Evolutionary conservation across 139 green algal genomes (phyloP), one percentile per base, ranked within the genome.

Genomic region (Micractinium conductrix): DNA sequence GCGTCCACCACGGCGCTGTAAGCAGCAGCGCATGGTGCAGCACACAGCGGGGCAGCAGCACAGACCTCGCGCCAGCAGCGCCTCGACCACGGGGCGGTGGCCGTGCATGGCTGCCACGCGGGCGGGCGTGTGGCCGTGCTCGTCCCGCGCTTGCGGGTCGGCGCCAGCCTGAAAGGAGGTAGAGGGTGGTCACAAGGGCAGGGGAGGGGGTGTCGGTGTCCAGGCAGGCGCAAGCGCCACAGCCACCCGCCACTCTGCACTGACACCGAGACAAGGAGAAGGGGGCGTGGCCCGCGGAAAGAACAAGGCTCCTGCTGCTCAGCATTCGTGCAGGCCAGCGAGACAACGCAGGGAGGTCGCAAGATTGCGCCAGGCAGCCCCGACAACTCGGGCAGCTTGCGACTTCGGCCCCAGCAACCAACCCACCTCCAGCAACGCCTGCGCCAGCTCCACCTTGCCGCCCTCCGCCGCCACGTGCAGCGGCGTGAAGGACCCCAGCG

Each of bases 381-480:
- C n/a, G n/a, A n/a, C n/a, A n/a, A n/a, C n/a, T n/a, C n/a, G n/a
- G n/a, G n/a, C 2, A 55, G 2, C 43, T 45, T 43, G 48, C 10
- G 30, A 10, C 40, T 40, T 24, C n/a, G 40, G 43, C 43, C 2
- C 72, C 72, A n/a, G 45, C 42, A 43, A 43, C 67, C 28, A 0
- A 16, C 69, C 30, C 16, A 91, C 88, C 88, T 89, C 33, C 10
- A 92, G 84, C 45, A 92, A 78, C 43, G 80, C 37, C 17, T 88
- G 30, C 22, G 87, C 80, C 17, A 81, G 38, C 6, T 81, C 40
- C 9, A 69, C 33, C 26, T 80, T 58, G 28, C 86, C 86, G 12
- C 43, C 70, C 76, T 90, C 86, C 37, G 89, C 89, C 35, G 89
- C 89, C 5, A 82, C 84, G 72, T 92, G 89, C 78, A 92, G 78